Base-by-base conservation (phyloP, 805 yeast genomes). In the Lipomyces japonicus region DNA sequence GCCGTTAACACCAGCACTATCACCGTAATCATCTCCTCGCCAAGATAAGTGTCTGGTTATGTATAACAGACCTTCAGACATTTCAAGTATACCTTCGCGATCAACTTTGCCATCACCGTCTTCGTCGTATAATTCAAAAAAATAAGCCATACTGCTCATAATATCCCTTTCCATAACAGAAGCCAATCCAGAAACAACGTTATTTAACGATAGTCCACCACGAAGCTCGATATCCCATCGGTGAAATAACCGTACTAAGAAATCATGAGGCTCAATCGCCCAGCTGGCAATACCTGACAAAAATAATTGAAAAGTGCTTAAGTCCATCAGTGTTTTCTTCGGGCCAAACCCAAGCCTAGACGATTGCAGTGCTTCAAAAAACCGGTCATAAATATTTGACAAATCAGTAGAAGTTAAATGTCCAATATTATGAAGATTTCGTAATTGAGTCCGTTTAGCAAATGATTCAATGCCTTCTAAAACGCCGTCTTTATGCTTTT, bases 391-490 rank as follows among this genome's bases (percentile, higher is more conserved):
- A 3, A 89, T 72, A 48, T 84, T 78, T 2, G 88, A 79, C 16
- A 88, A 58, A 34, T 86, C 79, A 0, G 74, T 81, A 23, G 68
- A 72, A 2, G 74, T 65, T 30, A 91, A 68, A 62, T 84, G 78
- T 23, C 74, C 75, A 1, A 86, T 79, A 63, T 83, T 82, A 31
- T 95, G 91, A 47, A 91, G 71, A 66, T 88, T 90, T 58, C 98
- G 75, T 36, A 93, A 66, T 66, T 93, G 96, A 0, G 97, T 87
- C 50, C 96, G 76, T 67, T 91, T 93, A 31, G 93, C 95, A 71
- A 91, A 91, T 1, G 81, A 75, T 59, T 93, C 95, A 54, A 91
- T 88, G 47, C 93, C 91, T 60, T 78, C 86, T 63, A 86, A 80
- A 39, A 93, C 91, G 39, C 82, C 79, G 58, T 82, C 80, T 66